Evolutionary conservation across 345 rosid genomes (phyloP), one percentile per base, ranked within the genome.

Genomic region (Xanthoceras sorbifolium): DNA sequence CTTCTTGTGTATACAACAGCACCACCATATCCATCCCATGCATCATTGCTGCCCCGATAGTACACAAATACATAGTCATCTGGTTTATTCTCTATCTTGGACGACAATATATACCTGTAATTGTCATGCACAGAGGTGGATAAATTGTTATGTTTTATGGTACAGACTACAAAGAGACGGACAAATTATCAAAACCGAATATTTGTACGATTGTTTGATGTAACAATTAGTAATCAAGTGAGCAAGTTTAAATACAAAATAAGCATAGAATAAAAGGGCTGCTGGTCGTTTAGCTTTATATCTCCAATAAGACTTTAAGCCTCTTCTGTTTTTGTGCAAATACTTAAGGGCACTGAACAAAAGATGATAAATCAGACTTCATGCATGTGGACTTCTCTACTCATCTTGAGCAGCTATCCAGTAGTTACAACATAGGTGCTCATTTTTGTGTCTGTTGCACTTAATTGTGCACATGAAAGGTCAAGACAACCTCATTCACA

Each of bases 21-120:
- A 64, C 99, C 99, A 0, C 97, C 98, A 46, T 95, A 95, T 77
- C 99, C 99, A 82, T 95, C 98, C 99, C 99, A 95, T 50, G 98
- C 99, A 85, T 95, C 97, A 69, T 95, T 95, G 72, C 90, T 55
- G 64, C 98, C 98, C 29, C 85, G 91, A 83, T 95, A 95, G 75
- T 95, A 95, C 61, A 95, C 97, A 62, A 93, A 95, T 23, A 92
- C 71, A 31, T 92, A 93, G 79, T 95, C 98, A 18, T 93, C 94
- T 0, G 81, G 86, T 73, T 86, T 85, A 60, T 91, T 88, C 82
- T 93, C 92, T 32, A 85, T 80, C 85, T 93, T 87, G 48, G 98
- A 89, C 60, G 99, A 95, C 65, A 95, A 34, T 42, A 93, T 90
- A 82, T 93, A 93, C 98, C 97, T 94, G 85, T 76, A 82, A 32